Percentiles rank a stretch among this genome's conserved stretches.
These are phyloP conservation scores for Pichia nanzhaoensis DNA, from an alignment of 805 yeast genomes.

Conservation along the genomic window DNA sequence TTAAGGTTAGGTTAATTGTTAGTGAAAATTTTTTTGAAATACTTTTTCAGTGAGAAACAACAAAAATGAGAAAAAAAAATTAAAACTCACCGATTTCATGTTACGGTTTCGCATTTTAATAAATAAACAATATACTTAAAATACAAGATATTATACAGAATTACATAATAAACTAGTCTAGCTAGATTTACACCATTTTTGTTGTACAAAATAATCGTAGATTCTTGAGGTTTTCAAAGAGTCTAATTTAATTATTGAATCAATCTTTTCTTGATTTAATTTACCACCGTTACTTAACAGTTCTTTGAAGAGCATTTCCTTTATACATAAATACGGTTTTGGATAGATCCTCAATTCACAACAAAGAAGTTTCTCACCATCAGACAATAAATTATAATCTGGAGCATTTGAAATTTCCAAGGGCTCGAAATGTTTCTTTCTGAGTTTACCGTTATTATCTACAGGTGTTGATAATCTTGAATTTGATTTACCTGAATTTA, in stretches of 20 bases:
- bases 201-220: conserved; percentile 87
- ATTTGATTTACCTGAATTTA: conserved; percentile 26
- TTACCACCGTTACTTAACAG: conserved; percentile 79
- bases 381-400: conserved; percentile 74
- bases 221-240: conserved; percentile 79
- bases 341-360: conserved; percentile 79
- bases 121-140: too few relatives aligned
- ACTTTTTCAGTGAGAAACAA: not conserved
- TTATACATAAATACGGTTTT: conserved; percentile 89
- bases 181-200: conserved; percentile 65
- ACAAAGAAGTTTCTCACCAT: conserved; percentile 86
- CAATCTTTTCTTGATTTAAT: conserved; percentile 76
- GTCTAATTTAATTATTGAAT: conserved; percentile 78
- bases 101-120: not conserved
- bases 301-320: conserved; percentile 83
- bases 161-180: not conserved
- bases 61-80: not conserved
- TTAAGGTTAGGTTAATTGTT: not conserved
- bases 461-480: conserved; percentile 27
- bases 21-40: not conserved
- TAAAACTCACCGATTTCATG: not conserved
- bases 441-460: conserved; percentile 10
- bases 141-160: conserved; percentile 4
- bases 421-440: conserved; percentile 37
- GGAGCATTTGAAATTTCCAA: conserved; percentile 70